Evolutionary conservation across 179 eudicot species (phyloP).

Genomic region (Silene noctiflora): DNA sequence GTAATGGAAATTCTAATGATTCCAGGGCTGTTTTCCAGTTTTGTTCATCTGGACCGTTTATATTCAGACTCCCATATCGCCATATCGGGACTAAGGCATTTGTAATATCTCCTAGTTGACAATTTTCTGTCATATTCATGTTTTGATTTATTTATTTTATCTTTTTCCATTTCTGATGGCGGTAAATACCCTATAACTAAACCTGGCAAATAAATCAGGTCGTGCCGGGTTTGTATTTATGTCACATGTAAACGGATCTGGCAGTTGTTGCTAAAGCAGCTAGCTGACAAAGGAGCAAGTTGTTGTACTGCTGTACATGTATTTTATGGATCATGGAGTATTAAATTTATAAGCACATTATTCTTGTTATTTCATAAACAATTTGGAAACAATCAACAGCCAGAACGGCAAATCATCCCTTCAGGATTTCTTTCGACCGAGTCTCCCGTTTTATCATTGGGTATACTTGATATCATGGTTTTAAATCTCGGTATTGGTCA

Average conservation of each 20-base stretch:
- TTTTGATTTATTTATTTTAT: too few relatives aligned
- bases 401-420: background rate
- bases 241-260: too few relatives aligned
- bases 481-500: too few relatives aligned
- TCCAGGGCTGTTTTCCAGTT: background rate
- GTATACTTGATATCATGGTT: too few relatives aligned
- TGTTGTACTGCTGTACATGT: too few relatives aligned
- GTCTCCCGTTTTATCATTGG: too few relatives aligned
- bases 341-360: constrained; percentile 5
- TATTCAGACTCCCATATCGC: background rate
- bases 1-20: background rate
- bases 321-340: background rate
- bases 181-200: too few relatives aligned
- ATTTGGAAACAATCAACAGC: constrained; percentile 5
- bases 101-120: constrained; percentile 1
- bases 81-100: background rate
- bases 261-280: too few relatives aligned
- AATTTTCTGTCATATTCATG: background rate
- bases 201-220: too few relatives aligned
- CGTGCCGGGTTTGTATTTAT: too few relatives aligned
- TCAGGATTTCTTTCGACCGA: background rate
- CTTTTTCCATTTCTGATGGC: too few relatives aligned
- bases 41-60: background rate
- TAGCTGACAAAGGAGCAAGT: too few relatives aligned
- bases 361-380: constrained; percentile 6